Evolutionary conservation across 2,329 filamentous ascomycete species (phyloP), one percentile per base, ranked within the genome.

Genomic region (Exophiala sp.): DNA sequence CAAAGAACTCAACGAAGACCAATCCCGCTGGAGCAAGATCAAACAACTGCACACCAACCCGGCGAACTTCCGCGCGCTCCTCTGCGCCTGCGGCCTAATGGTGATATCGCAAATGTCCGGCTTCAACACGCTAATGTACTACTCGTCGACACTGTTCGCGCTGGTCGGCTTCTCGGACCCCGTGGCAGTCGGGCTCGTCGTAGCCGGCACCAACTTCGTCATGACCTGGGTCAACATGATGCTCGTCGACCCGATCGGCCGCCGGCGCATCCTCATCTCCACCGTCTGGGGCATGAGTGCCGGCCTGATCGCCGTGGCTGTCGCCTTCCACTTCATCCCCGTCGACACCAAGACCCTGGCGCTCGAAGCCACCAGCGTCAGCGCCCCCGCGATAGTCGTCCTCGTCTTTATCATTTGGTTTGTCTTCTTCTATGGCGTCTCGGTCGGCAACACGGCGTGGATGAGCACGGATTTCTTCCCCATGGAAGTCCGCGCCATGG

Each of bases 381-480:
- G 55, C 53, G 41, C 57, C 18, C 65, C 70, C 55, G 64, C 74
- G 3, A 43, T 70, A 46, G 72, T 83, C 13, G 83, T 96, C 34
- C 76, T 96, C 2, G 56, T 79, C 34, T 85, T 84, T 56, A 83
- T 96, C 65, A 84, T 89, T 67, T 60, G 88, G 8, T 96, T 94
- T 66, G 89, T 95, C 2, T 85, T 86, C 10, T 77, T 84, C 1
- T 96, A 93, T 64, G 90, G 90, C 1, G 73, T 90, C 1, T 90
- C 90, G 1, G 75, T 96, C 2, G 91, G 91, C 8, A 93, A 88
- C 61, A 88, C 96, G 2, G 89, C 91, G 0, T 96, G 91, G 91
- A 90, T 95, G 77, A 88, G 95, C 70, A 88, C 84, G 60, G 91
- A 96, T 69, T 79, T 95, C 27, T 95, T 96, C 64, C 86, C 89